phyloP scores from a whole-genome alignment of 108 stramenopile species.

The Hondaea fermentalgiana region DNA sequence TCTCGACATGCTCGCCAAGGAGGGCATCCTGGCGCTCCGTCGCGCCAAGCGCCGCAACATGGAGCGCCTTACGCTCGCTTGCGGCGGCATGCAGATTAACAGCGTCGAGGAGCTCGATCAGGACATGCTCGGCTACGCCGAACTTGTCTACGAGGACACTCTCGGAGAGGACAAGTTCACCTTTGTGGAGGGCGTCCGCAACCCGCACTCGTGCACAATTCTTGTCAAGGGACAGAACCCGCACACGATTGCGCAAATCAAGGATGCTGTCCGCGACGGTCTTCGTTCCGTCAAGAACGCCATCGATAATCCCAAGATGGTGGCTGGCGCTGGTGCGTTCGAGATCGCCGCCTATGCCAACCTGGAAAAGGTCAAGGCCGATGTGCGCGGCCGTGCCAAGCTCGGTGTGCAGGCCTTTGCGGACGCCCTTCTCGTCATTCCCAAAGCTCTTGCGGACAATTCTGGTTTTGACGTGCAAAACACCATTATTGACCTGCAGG shows the following conservation, averaged over 20 bases:
- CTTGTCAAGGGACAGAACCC: constrained; percentile 93
- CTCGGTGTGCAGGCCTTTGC: constrained; percentile 92
- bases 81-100: constrained; percentile 90
- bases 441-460: constrained; percentile 95
- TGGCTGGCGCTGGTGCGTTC: constrained; percentile 95
- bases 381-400: constrained; percentile 77
- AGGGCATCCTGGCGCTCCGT: constrained; percentile 90
- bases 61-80: constrained; percentile 95
- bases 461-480: constrained; percentile 94
- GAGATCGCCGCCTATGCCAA: constrained; percentile 78
- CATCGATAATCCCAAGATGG: constrained; percentile 79
- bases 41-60: constrained; percentile 97
- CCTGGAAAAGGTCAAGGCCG: constrained; percentile 52
- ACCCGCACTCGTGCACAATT: constrained; percentile 82
- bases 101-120: constrained; percentile 80
- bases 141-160: constrained; percentile 82
- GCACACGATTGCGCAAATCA: constrained; percentile 91
- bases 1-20: constrained; percentile 98
- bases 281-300: constrained; percentile 91
- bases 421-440: constrained; percentile 86
- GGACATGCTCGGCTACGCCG: constrained; percentile 81
- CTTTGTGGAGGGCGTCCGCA: constrained; percentile 89
- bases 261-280: constrained; percentile 96
- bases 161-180: constrained; percentile 98
- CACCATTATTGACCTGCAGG: constrained; percentile 69